phyloP scores from a whole-genome alignment of 2,329 filamentous ascomycete species.

The Beauveria medogensis region DNA sequence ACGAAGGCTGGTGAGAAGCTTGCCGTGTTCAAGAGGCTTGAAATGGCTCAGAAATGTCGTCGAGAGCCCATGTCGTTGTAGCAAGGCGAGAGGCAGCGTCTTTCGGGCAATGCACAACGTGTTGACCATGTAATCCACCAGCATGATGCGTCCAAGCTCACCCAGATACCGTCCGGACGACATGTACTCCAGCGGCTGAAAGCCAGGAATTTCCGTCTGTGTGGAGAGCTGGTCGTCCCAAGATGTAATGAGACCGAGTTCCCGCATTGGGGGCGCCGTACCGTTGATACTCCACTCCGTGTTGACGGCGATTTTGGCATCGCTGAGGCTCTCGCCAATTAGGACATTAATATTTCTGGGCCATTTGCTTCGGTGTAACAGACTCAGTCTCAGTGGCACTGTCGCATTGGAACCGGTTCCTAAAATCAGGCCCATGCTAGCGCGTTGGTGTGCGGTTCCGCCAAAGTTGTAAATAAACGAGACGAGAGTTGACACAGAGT shows the following conservation, averaged over 20 bases:
- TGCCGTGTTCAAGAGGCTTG: slow-evolving; percentile 41
- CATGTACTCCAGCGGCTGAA: slow-evolving; percentile 81
- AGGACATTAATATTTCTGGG: slow-evolving; percentile 41
- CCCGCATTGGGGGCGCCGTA: slow-evolving; percentile 57
- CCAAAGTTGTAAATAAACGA: slow-evolving; percentile 68
- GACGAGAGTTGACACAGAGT: slow-evolving; percentile 70
- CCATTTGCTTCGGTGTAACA: slow-evolving; percentile 56
- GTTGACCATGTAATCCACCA: slow-evolving; percentile 54
- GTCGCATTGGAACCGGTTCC: slow-evolving; percentile 79
- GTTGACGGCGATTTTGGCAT: slow-evolving; percentile 67
- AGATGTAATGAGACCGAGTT: slow-evolving; percentile 54
- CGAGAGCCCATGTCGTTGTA: slow-evolving; percentile 53
- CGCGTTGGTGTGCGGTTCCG: slow-evolving; percentile 51
- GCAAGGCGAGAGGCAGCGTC: slow-evolving; percentile 46
- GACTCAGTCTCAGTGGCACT: slow-evolving; percentile 57
- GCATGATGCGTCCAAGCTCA: slow-evolving; percentile 63
- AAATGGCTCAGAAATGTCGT: slow-evolving; percentile 68
- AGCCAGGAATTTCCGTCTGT: slow-evolving; percentile 62
- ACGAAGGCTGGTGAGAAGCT: slow-evolving; percentile 39
- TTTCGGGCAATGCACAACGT: slow-evolving; percentile 30
- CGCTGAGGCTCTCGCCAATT: slow-evolving; percentile 34
- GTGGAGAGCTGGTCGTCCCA: slow-evolving; percentile 65
- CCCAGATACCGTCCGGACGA: slow-evolving; percentile 71
- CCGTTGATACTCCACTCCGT: slow-evolving; percentile 81
- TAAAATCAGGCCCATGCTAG: slow-evolving; percentile 72